These are phyloP conservation scores for Abrus pulchellus DNA, from an alignment of 306 rosid species.

Conservation along the genomic window DNA sequence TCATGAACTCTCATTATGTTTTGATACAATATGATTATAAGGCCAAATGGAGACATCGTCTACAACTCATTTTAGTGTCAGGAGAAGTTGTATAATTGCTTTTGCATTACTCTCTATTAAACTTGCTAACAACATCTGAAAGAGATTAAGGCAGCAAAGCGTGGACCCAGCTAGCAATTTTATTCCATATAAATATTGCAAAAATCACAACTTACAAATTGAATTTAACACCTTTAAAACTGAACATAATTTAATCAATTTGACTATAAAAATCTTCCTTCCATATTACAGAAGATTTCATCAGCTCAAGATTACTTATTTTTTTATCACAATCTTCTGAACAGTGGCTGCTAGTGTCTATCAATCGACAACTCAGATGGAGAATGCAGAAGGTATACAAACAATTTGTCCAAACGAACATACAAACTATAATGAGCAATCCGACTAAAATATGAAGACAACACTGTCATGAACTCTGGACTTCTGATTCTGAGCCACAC, in stretches of 20 bases:
- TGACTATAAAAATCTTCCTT: slow-evolving; percentile 38
- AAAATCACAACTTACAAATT: slow-evolving; percentile 37
- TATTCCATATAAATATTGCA: slow-evolving; percentile 38
- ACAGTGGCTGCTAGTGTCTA: slow-evolving; percentile 43
- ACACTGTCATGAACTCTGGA: slow-evolving; percentile 98
- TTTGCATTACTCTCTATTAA: too few species aligned
- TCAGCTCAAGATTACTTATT: slow-evolving; percentile 44
- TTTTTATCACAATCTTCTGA: slow-evolving; percentile 53
- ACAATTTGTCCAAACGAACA: slow-evolving; percentile 52
- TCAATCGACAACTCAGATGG: slow-evolving; percentile 43
- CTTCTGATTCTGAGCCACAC: slow-evolving; percentile 98
- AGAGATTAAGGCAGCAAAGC: not conserved
- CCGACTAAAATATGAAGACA: slow-evolving; percentile 86
- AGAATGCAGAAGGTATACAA: slow-evolving; percentile 52
- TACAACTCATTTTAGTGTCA: too few species aligned
- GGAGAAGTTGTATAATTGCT: too few species aligned
- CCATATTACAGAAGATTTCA: slow-evolving; percentile 42
- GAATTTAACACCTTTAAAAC: slow-evolving; percentile 31
- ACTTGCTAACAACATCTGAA: too few species aligned
- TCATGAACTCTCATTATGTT: too few species aligned
- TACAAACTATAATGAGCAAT: slow-evolving; percentile 29
- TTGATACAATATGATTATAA: too few species aligned
- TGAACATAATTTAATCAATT: slow-evolving; percentile 42
- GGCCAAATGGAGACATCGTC: too few species aligned
- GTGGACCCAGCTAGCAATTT: slow-evolving; percentile 2